A percentile compares a stretch with the other conserved stretches of the same genome.
phyloP scores from a whole-genome alignment of 176 grass and related monocot genomes.

The Typha latifolia region DNA sequence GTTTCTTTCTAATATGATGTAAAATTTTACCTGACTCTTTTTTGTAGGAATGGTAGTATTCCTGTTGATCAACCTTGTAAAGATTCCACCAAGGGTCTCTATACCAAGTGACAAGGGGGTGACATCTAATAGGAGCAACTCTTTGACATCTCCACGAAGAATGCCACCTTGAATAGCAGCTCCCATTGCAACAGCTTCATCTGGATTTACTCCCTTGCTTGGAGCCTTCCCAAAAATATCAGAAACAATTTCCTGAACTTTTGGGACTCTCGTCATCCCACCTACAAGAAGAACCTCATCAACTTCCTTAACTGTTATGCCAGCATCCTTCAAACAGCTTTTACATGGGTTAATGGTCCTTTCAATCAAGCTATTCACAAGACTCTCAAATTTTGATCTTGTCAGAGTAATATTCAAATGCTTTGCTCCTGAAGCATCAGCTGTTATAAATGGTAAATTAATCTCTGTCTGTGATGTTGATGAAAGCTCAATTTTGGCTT shows the following conservation, averaged over 20 bases:
- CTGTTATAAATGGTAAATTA: slow-evolving; percentile 15
- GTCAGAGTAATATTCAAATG: slow-evolving; percentile 14
- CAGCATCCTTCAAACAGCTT: slow-evolving; percentile 14
- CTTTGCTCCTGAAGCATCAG: slow-evolving; percentile 17
- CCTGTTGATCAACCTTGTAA: slow-evolving; percentile 12
- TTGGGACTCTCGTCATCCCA: slow-evolving; percentile 13
- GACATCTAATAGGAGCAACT: slow-evolving; percentile 4
- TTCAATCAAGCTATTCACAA: slow-evolving; percentile 9
- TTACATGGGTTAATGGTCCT: slow-evolving; percentile 9
- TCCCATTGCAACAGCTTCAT: slow-evolving; percentile 18
- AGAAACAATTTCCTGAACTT: slow-evolving; percentile 15
- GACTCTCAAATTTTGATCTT: slow-evolving; percentile 12
- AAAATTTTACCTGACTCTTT: slow-evolving; percentile 9
- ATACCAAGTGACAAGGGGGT: slow-evolving; percentile 8
- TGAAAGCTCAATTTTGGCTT: slow-evolving; percentile 18
- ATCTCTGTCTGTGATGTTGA: slow-evolving; percentile 13
- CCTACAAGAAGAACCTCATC: slow-evolving; percentile 14
- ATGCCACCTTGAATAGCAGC: slow-evolving; percentile 18
- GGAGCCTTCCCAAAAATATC: slow-evolving; percentile 16
- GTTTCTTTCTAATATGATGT: too few species aligned
- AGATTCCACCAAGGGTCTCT: slow-evolving; percentile 11
- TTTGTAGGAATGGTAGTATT: slow-evolving; percentile 16
- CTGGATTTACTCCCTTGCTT: slow-evolving; percentile 18
- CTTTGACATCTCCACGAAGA: slow-evolving; percentile 14
- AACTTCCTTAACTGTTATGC: slow-evolving; percentile 8